Evolutionary conservation across 2,329 filamentous ascomycete species (phyloP).

Genomic region (Dendrostoma leiphaemia): DNA sequence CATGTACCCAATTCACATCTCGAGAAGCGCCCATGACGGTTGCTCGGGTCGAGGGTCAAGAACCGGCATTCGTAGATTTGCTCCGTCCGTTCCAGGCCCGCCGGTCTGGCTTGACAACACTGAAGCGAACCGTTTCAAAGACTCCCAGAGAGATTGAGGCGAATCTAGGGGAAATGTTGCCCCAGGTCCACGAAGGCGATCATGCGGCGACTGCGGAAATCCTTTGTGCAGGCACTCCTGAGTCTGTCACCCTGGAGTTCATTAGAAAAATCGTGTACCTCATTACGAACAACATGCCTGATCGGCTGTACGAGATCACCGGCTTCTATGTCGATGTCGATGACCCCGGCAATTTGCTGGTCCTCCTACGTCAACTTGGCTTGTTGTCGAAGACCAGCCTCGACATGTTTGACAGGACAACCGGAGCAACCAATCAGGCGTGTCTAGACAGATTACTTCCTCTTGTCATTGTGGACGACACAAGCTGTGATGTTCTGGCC

Average conservation of each 20-base stretch:
- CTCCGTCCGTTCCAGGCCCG: background rate
- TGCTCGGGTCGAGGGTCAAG: background rate
- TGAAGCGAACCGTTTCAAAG: rapidly evolving
- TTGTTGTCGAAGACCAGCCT: background rate
- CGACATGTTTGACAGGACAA: background rate
- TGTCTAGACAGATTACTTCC: background rate
- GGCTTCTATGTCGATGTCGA: rapidly evolving
- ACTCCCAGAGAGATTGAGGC: background rate
- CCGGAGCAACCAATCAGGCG: background rate
- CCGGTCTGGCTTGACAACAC: rapidly evolving
- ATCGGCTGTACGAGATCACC: rapidly evolving
- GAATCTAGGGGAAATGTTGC: background rate
- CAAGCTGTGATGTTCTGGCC: background rate
- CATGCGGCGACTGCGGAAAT: background rate
- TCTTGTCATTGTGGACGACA: background rate
- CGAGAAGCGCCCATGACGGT: background rate
- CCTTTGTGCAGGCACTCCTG: background rate
- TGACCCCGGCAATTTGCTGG: background rate
- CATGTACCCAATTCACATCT: background rate
- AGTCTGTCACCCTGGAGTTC: background rate
- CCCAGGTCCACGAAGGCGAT: background rate
- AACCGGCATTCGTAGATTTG: background rate
- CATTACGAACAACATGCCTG: background rate
- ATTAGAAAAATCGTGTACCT: background rate
- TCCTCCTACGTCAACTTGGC: background rate